Percentiles rank a stretch among this genome's conserved stretches.
phyloP scores from a whole-genome alignment of 1,284 basidiomycete species.

The Marasmius oreades region DNA sequence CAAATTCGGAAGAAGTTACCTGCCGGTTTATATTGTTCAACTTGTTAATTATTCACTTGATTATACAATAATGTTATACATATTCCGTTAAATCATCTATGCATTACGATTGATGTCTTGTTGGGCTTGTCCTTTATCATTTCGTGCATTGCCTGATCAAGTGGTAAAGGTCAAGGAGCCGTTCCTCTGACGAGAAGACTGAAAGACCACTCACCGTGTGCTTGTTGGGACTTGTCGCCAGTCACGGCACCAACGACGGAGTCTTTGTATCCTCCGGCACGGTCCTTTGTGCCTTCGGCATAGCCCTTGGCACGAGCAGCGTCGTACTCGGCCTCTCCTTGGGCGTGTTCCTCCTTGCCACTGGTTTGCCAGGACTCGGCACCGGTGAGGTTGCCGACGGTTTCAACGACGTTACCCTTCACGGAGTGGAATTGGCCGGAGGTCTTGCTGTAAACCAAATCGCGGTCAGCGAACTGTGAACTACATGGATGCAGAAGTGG shows the following conservation, averaged over 20 bases:
- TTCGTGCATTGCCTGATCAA: conserved; percentile 39
- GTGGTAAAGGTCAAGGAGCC: conserved; percentile 25
- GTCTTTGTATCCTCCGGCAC: conserved; percentile 60
- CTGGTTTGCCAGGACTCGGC: conserved; percentile 40
- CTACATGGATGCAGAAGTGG: neutral
- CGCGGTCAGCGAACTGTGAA: neutral
- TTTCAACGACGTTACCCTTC: conserved; percentile 57
- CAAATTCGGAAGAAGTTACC: no score
- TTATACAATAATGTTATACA: no score
- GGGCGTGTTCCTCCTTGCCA: conserved; percentile 57
- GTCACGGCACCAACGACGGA: conserved; percentile 56
- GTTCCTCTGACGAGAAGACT: neutral
- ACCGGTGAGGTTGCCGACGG: conserved; percentile 46
- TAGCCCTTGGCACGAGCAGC: conserved; percentile 49
- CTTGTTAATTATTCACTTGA: no score
- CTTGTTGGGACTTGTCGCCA: conserved; percentile 22
- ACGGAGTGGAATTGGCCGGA: conserved; percentile 53
- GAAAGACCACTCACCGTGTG: neutral
- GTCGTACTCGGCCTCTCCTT: conserved; percentile 56
- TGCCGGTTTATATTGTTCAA: no score
- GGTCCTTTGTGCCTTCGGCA: conserved; percentile 54
- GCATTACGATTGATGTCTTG: conserved; percentile 35
- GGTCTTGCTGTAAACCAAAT: conserved; percentile 35
- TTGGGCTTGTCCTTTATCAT: conserved; percentile 52
- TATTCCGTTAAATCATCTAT: neutral